Base-by-base conservation (phyloP, 371 early-diverging fungal species). In the Mortierella sp. region DNA sequence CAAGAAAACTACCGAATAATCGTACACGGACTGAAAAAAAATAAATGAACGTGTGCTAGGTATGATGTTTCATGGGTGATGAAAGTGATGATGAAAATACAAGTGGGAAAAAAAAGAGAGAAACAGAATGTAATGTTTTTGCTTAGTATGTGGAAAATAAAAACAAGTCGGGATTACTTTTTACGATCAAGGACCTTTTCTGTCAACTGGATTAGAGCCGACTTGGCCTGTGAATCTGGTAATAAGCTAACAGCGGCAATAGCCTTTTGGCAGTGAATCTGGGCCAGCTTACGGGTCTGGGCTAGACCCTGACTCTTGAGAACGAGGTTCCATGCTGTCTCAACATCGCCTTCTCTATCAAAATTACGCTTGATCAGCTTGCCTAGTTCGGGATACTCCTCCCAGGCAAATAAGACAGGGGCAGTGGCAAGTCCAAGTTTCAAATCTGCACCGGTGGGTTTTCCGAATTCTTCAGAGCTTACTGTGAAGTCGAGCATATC, bases 401-500 rank as follows among this genome's bases (percentile, higher is more conserved):
- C 93, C 86, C 95, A 94, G 2, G 98, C 97, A 79, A 93, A 96
- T 45, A 98, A 85, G 1, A 98, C 96, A 0, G 98, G 98, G 3
- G 97, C 98, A 16, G 98, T 97, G 0, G 96, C 95, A 72, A 96
- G 85, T 5, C 96, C 97, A 9, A 96, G 87, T 75, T 94, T 90
- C 57, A 96, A 78, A 72, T 96, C 97, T 2, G 96, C 95, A 24
- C 95, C 96, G 3, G 89, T 94, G 14, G 97, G 96, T 79, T 97
- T 98, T 32, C 97, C 98, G 28, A 97, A 86, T 59, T 94, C 91
- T 26, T 93, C 91, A 1, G 95, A 88, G 22, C 91, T 86, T 12
- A 89, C 91, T 1, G 95, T 92, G 83, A 96, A 97, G 72, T 97
- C 97, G 26, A 97, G 89, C 92, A 97, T 88, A 78, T 98, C 98